Conservation (phyloP, 2,329 filamentous ascomycete genomes). For the Colletotrichum chlorophyti region DNA sequence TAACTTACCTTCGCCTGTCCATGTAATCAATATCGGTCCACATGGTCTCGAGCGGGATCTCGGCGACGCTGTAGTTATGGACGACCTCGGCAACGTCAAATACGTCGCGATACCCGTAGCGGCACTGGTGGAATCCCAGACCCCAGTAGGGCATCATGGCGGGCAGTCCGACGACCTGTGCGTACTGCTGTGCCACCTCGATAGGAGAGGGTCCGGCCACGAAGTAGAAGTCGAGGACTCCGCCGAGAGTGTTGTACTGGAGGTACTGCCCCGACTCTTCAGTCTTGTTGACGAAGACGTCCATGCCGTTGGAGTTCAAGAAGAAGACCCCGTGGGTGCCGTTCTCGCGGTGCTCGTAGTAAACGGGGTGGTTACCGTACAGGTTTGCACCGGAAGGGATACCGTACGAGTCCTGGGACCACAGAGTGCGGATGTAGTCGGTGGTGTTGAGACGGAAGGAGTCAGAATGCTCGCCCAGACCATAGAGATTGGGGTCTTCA, state of each 20-base stretch:
- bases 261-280: conserved; percentile 68
- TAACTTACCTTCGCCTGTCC: conserved; percentile 32
- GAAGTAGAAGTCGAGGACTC: conserved; percentile 77
- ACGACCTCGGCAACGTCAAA: conserved; percentile 72
- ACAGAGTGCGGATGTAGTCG: conserved; percentile 74
- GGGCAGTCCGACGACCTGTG: conserved; percentile 61
- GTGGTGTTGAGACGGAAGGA: conserved; percentile 71
- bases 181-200: conserved; percentile 65
- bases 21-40: conserved; percentile 60
- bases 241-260: conserved; percentile 81
- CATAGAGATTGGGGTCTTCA: conserved; percentile 74
- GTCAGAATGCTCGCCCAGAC: conserved; percentile 80
- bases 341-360: conserved; percentile 71
- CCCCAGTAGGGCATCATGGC: conserved; percentile 71
- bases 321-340: conserved; percentile 72
- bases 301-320: conserved; percentile 78
- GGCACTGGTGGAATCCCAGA: conserved; percentile 67
- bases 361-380: conserved; percentile 78
- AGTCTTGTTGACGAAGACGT: conserved; percentile 74
- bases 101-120: conserved; percentile 69
- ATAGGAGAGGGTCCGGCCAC: conserved; percentile 64
- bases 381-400: conserved; percentile 69
- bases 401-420: conserved; percentile 71
- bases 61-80: conserved; percentile 69
- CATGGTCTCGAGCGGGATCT: conserved; percentile 73